Percentiles rank a stretch among this genome's conserved stretches.
phyloP scores from a whole-genome alignment of 306 rosid species.

The Citrullus mucosospermus region DNA sequence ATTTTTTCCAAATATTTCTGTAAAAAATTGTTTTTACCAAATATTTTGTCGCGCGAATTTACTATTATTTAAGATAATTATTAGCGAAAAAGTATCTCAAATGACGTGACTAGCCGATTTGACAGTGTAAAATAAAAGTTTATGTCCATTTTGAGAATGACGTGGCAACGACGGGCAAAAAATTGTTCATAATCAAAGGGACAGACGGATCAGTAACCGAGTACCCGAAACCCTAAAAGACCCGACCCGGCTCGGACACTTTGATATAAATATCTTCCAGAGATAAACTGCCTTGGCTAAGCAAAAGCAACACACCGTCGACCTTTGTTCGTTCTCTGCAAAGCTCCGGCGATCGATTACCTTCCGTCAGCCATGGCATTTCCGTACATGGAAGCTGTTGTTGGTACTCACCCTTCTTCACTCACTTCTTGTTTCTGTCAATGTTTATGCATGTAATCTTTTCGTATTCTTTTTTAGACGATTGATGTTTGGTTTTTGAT shows the following conservation, averaged over 20 bases:
- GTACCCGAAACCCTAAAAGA: neutral
- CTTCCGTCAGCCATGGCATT: slow-evolving; percentile 48
- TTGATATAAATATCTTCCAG: neutral
- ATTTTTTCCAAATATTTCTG: no score
- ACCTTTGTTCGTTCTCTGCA: neutral
- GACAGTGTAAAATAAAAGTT: neutral
- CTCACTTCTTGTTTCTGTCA: neutral
- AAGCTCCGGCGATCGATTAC: neutral
- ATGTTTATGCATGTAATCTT: neutral
- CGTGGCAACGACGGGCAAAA: neutral
- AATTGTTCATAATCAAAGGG: neutral
- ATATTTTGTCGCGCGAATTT: neutral
- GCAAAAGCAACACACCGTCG: neutral
- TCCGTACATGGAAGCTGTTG: slow-evolving; percentile 92
- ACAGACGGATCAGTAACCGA: neutral
- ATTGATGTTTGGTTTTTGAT: neutral
- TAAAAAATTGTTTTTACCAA: neutral
- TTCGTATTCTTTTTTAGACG: neutral
- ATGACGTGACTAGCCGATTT: neutral
- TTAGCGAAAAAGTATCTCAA: neutral
- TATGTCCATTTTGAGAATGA: neutral
- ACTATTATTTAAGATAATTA: neutral
- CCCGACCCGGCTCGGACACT: neutral
- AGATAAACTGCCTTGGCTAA: neutral
- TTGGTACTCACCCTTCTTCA: slow-evolving; percentile 39